phyloP scores from a whole-genome alignment of 805 yeast genomes.

The Deakozyma indianensis region DNA sequence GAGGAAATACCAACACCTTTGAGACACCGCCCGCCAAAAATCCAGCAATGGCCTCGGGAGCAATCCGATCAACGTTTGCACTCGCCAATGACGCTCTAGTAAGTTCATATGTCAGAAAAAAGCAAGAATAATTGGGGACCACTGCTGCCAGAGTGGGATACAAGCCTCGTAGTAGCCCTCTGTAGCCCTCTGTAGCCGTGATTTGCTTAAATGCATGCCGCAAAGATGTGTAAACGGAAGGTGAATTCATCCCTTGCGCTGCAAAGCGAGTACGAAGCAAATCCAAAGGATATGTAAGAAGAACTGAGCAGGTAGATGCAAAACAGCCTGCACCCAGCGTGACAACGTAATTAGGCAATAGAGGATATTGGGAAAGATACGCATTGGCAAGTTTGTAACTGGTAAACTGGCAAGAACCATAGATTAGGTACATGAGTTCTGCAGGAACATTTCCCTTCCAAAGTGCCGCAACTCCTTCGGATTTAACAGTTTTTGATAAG shows the following conservation, averaged over 20 bases:
- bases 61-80: constrained; percentile 7
- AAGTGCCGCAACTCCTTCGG: constrained; percentile 64
- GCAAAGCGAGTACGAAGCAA: constrained; percentile 77
- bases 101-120: constrained; percentile 44
- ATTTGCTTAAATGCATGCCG: constrained; percentile 21
- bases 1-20: constrained; percentile 66
- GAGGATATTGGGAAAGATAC: neutral
- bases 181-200: constrained; percentile 26
- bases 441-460: constrained; percentile 98
- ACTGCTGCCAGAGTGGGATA: constrained; percentile 26
- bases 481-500: constrained; percentile 25
- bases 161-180: constrained; percentile 37
- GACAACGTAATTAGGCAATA: neutral
- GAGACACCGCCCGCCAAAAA: constrained; percentile 62
- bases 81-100: constrained; percentile 23
- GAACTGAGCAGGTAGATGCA: constrained; percentile 33
- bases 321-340: neutral
- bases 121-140: constrained; percentile 43
- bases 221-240: constrained; percentile 15
- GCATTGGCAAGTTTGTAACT: constrained; percentile 22
- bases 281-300: constrained; percentile 77
- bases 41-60: constrained; percentile 45
- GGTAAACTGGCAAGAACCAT: constrained; percentile 78
- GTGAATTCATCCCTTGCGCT: constrained; percentile 27
- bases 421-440: constrained; percentile 64